Percentiles rank a stretch among this genome's conserved stretches.
Conservation (phyloP, 139 green algal genomes). For the Tetradesmus obliquus region DNA sequence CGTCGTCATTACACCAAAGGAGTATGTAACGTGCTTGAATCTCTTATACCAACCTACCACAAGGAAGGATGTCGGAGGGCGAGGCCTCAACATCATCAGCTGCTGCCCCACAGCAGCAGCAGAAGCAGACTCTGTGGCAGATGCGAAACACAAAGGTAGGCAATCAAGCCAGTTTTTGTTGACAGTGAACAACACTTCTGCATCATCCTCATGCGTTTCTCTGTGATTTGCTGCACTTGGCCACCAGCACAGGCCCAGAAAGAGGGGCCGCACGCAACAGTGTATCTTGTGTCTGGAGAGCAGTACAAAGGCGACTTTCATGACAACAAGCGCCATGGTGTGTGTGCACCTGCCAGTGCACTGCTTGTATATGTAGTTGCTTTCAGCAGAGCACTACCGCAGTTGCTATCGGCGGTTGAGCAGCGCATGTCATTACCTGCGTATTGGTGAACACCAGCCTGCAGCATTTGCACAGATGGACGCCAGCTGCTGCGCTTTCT, state of each 20-base stretch:
- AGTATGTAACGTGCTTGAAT: too few relatives aligned
- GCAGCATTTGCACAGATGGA: not conserved
- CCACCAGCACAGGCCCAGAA: conserved; percentile 67
- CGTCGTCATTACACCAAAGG: too few relatives aligned
- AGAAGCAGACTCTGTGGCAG: conserved; percentile 31
- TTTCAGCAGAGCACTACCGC: not conserved
- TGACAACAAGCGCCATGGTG: conserved; percentile 76
- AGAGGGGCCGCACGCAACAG: conserved; percentile 65
- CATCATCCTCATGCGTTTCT: not conserved
- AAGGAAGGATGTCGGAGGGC: not conserved
- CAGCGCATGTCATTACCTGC: not conserved
- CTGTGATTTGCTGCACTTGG: not conserved
- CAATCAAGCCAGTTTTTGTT: too few relatives aligned
- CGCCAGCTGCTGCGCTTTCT: not conserved
- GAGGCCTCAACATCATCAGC: not conserved
- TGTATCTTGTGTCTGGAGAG: conserved; percentile 68
- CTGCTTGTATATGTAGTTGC: not conserved
- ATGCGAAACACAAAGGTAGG: conserved; percentile 35
- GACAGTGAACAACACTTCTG: not conserved
- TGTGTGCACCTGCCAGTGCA: not conserved
- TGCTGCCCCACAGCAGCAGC: not conserved
- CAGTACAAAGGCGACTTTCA: conserved; percentile 75
- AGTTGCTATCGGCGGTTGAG: not conserved
- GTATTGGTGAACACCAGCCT: not conserved
- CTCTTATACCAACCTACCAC: too few relatives aligned